Base-by-base conservation (phyloP, 805 yeast species). In the Kazachstania psychrophila region DNA sequence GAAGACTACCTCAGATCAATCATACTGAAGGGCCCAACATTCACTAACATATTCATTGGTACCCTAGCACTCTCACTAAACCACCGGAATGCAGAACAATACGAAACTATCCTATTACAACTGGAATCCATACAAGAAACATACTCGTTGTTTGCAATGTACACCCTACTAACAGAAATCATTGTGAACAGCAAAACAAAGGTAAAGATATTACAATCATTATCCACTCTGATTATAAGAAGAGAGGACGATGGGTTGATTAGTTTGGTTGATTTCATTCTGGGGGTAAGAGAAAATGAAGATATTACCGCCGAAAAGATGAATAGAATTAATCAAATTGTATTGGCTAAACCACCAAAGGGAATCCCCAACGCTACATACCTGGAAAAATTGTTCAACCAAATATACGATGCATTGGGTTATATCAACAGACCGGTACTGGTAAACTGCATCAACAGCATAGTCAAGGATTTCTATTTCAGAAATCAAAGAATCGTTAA, bases 271-370 rank as follows among this genome's bases (percentile, higher is more conserved):
- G 96, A 89, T 56, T 75, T 83, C 43, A 66, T 83, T 0, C 64
- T 82, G 11, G 95, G 95, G 0, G 64, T 83, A 18, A 65, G 95
- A 39, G 94, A 85, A 28, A 67, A 69, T 37, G 89, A 80, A 38
- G 46, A 51, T 24, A 45, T 86, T 11, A 77, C 77, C 43, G 58
- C 77, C n/a, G 75, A 73, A 23, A 80, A 76, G 45, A 65, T 84
- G 33, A 75, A 74, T 19, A 72, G 77, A 39, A 81, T 84, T 1
- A 73, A 82, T n/a, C 70, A 69, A 28, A 67, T 85, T 2, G 55
- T 89, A 12, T 54, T 80, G 20, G 59, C 77, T 13, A 77, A 77
- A 41, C 96, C 96, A 40, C 96, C 96, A 0, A 61, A 58, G 32
- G 48, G 52, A 0, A 49, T 79, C 7, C 38, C 66, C 1, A 63